A percentile compares a stretch with the other conserved stretches of the same genome.
phyloP scores from a whole-genome alignment of 108 stramenopile species.

The Discostella pseudostelligera region DNA sequence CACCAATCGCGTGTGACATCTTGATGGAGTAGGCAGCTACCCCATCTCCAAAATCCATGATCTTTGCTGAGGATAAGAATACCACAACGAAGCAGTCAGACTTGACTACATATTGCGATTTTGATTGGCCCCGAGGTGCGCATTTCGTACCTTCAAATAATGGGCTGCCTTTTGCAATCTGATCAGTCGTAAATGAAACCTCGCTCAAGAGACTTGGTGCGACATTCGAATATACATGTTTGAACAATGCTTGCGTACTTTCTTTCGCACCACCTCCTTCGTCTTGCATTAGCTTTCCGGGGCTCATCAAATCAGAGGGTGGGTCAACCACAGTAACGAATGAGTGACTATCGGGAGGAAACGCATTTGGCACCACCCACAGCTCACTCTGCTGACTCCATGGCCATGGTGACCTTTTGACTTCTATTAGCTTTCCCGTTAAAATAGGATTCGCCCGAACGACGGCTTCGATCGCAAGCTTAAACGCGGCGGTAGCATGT shows the following conservation, averaged over 20 bases:
- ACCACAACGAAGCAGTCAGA: neutral
- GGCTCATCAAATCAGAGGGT: constrained; percentile 29
- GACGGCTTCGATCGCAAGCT: constrained; percentile 42
- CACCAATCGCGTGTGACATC: constrained; percentile 46
- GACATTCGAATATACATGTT: constrained; percentile 30
- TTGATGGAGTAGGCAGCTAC: constrained; percentile 44
- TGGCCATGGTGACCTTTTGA: constrained; percentile 39
- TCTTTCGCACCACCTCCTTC: neutral
- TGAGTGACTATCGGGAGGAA: constrained; percentile 38
- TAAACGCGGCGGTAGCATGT: constrained; percentile 40
- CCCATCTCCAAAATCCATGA: constrained; percentile 50
- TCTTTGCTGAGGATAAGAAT: constrained; percentile 25
- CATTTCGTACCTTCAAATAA: constrained; percentile 34
- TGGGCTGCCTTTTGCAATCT: constrained; percentile 34
- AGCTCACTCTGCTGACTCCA: constrained; percentile 25
- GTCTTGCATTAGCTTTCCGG: constrained; percentile 10
- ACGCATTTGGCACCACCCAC: constrained; percentile 32
- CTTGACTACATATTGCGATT: neutral
- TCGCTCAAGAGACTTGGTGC: constrained; percentile 34
- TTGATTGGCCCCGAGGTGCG: neutral
- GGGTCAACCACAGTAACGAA: constrained; percentile 36
- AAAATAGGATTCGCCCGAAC: constrained; percentile 48
- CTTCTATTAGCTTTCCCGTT: constrained; percentile 45
- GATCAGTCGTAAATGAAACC: constrained; percentile 36
- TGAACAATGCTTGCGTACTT: constrained; percentile 24